Conservation (phyloP, 164 flowering plant genomes). For the Umbellularia californica region DNA sequence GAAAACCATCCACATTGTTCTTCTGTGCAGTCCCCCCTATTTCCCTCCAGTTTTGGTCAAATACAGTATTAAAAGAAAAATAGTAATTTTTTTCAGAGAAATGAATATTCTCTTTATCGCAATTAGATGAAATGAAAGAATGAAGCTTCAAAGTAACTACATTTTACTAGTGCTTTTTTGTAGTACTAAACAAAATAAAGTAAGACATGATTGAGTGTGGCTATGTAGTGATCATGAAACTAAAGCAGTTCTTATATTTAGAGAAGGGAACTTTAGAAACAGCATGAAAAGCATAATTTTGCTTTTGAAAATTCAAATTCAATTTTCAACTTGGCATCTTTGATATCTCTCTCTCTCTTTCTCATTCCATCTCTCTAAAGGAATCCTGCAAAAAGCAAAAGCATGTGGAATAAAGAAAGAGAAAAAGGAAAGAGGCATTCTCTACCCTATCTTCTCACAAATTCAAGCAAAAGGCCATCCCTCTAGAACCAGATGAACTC, state of each 20-base stretch:
- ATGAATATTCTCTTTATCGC: neutral
- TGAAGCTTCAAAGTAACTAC: neutral
- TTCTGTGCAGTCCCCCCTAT: no score
- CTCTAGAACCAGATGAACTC: slow-evolving; percentile 28
- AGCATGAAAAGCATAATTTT: slow-evolving; percentile 6
- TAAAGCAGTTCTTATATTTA: slow-evolving; percentile 2
- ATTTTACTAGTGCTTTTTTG: neutral
- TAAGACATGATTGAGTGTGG: slow-evolving; percentile 2
- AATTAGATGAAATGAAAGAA: neutral
- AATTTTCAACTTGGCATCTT: slow-evolving; percentile 22
- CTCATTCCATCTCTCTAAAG: slow-evolving; percentile 23
- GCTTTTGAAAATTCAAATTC: slow-evolving; percentile 16
- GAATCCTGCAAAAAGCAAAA: slow-evolving; percentile 65
- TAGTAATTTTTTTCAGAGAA: neutral
- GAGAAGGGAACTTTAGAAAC: slow-evolving; percentile 1
- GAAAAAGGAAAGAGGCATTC: slow-evolving; percentile 22
- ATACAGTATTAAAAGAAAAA: neutral
- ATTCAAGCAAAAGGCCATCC: slow-evolving; percentile 20
- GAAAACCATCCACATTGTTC: no score
- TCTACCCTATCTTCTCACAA: slow-evolving; percentile 31
- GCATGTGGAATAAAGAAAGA: slow-evolving; percentile 41
- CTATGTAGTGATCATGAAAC: slow-evolving; percentile 3
- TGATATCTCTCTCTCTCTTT: slow-evolving; percentile 17
- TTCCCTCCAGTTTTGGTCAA: neutral
- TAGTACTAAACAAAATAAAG: neutral